Evolutionary conservation across 371 early-diverging fungal species (phyloP), one percentile per base, ranked within the genome.

Genomic region (Caulochytrium protostelioides): DNA sequence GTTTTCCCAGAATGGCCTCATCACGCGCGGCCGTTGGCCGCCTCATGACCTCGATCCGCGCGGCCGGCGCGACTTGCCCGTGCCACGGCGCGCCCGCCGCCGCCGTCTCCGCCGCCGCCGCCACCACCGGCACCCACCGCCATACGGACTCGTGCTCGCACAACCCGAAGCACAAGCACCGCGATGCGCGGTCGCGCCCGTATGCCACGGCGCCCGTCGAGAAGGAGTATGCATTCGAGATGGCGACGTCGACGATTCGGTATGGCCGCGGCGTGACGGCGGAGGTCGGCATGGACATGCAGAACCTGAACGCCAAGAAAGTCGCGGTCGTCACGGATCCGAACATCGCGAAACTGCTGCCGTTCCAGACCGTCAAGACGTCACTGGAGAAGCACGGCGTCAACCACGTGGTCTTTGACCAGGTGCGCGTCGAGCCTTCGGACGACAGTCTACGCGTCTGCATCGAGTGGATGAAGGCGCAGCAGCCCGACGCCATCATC

Each of bases 201-300:
- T 56, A 55, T 41, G 57, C 60, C 4, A 52, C 58, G 28, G 57
- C 58, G 26, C 19, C 19, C n/a, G 25, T 19, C 30, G 1, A 34
- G 15, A 12, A 32, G 24, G 81, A 80, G 44, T 80, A 80, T 47
- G 81, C 81, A 10, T 80, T 76, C 31, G 81, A 80, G 47, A 83
- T 86, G 81, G 83, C 87, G 21, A 76, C 81, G 14, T 76, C 77
- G 37, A 81, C 74, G 38, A 76, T 86, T 47, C 78, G 87, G 7
- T 83, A 78, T 28, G 86, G 86, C 33, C 62, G 62, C 5, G 82
- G 82, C 12, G 83, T 72, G 3, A 85, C 86, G n/a, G 58, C 57
- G 57, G 87, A 86, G 47, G 69, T 86, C 32, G 87, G 87, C 26
- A 69, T 72, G 69, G 87, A 86, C 59, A 45, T 79, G 43, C 62